A percentile compares a stretch with the other conserved stretches of the same genome.
Evolutionary conservation across 2,329 filamentous ascomycete species (phyloP).

Genomic region (Trichoderma sp.): DNA sequence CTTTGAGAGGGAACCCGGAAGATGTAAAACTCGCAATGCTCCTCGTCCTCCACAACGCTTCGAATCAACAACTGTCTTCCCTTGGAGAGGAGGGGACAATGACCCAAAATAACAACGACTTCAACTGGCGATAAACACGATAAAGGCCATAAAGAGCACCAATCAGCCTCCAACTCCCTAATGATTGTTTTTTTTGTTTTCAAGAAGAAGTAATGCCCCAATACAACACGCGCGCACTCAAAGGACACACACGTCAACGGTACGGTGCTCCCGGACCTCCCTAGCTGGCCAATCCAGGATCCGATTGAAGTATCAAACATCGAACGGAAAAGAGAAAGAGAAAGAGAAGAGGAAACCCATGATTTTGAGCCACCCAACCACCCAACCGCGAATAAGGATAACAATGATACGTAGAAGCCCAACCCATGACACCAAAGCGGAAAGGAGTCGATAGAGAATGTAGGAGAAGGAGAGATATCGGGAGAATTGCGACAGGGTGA

Average conservation of each 20-base stretch:
- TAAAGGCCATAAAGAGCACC: neutral
- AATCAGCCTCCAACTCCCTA: neutral
- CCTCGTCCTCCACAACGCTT: neutral
- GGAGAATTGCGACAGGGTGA: constrained; percentile 33
- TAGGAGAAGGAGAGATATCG: constrained; percentile 18
- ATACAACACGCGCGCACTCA: neutral
- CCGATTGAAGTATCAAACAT: constrained; percentile 7
- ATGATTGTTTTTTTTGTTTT: constrained; percentile 20
- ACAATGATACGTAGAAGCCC: constrained; percentile 19
- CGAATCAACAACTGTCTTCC: neutral
- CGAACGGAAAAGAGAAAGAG: constrained; percentile 4
- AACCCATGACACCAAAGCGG: constrained; percentile 24
- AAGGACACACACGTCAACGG: neutral
- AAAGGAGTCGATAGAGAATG: constrained; percentile 10
- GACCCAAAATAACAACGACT: neutral
- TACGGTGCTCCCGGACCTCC: neutral
- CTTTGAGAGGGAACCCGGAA: no score
- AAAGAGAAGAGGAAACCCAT: neutral
- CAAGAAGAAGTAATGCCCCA: neutral
- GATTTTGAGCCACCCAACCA: constrained; percentile 29
- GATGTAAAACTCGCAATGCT: neutral
- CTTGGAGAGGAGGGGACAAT: neutral
- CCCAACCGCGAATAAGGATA: constrained; percentile 16
- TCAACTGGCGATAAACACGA: neutral
- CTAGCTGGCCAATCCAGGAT: constrained; percentile 17